Conservation (phyloP, 306 rosid species). For the Sechiopsis laciniata region DNA sequence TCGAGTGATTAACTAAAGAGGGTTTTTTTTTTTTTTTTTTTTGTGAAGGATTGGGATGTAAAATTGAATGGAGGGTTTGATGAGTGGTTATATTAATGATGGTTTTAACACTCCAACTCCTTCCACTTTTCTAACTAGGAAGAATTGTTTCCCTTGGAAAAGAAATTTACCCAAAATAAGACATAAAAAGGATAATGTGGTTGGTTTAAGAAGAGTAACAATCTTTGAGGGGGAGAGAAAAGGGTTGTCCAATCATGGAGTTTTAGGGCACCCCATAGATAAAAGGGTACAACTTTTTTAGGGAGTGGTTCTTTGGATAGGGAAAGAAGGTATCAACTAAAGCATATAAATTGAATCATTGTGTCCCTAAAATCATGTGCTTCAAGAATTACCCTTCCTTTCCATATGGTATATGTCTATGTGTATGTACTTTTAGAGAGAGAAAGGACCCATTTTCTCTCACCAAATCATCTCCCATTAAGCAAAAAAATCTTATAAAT, state of each 20-base stretch:
- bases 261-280: constrained; percentile 26
- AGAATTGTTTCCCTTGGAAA: background rate
- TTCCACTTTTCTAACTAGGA: too few species aligned
- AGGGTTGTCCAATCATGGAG: constrained; percentile 33
- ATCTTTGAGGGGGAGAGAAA: constrained; percentile 23
- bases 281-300: constrained; percentile 17
- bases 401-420: background rate
- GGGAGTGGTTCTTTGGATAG: constrained; percentile 25
- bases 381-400: background rate
- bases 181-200: too few species aligned
- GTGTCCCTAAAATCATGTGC: constrained; percentile 58
- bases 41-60: too few species aligned
- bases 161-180: constrained; percentile 1
- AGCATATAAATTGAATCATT: constrained; percentile 42
- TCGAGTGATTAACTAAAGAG: too few species aligned
- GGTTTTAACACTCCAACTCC: too few species aligned
- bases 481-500: constrained; percentile 11
- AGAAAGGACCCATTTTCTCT: constrained; percentile 13
- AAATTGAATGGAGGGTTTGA: too few species aligned
- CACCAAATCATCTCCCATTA: constrained; percentile 12
- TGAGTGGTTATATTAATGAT: too few species aligned
- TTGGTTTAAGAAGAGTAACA: constrained; percentile 26
- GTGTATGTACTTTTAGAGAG: background rate
- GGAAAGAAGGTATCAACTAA: constrained; percentile 31
- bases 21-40: too few species aligned